Base-by-base conservation (phyloP, 441 rosid genomes). In the Pelargonium cotyledonis region DNA sequence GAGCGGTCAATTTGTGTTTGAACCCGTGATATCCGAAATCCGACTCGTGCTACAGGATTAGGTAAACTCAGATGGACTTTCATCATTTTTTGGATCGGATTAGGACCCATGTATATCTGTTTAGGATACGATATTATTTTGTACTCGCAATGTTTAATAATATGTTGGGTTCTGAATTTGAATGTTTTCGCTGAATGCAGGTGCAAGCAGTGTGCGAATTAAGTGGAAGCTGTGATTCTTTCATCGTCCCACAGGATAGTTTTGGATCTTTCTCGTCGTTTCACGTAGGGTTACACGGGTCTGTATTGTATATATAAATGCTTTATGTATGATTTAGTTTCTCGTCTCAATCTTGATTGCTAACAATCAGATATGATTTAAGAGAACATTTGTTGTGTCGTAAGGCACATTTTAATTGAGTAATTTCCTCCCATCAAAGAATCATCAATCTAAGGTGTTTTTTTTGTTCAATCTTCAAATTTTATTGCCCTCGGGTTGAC, bases 171-270 rank as follows among this genome's bases (percentile, higher is more conserved):
- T 57, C 70, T 64, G 23, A 65, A 58, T 57, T 66, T 23, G 16
- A 47, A 5, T 67, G 6, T 61, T 6, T 61, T 55, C 38, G 6
- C 51, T 35, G 14, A 70, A 53, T 73, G 76, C 76, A 80, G 79
- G 79, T 60, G 79, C 79, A 66, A 67, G 76, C 68, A 75, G 74
- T 70, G 7, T 40, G 15, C 51, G 11, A 3, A n/a, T n/a, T 53
- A 6, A 15, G 19, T 1, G 18, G 12, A 40, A 65, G 12, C 53
- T 40, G 23, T 38, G 21, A 65, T 15, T 40, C 18, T 65, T 65
- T 40, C 43, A 10, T 41, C 16, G 21, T 19, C 68, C 15, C 29
- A 53, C 51, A 65, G 47, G 19, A 51, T 65, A n/a, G 51, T 65
- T 65, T 65, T 15, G 49, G 53, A 15, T 65, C 9, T 11, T 8